Conservation (phyloP, 192 early-diverging fungal species). For the Rhizophagus clarus region DNA sequence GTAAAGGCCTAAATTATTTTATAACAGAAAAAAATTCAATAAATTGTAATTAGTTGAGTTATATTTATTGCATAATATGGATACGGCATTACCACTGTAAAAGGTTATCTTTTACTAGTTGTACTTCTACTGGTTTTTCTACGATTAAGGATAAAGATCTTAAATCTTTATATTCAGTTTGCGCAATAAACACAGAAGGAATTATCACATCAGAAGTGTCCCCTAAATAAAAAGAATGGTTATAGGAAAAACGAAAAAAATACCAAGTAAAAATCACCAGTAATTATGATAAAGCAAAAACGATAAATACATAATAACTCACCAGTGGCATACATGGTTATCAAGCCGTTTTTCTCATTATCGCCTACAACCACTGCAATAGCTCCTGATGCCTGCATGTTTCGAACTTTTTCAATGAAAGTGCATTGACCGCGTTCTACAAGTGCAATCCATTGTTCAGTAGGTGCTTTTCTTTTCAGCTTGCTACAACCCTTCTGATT, state of each 20-base stretch:
- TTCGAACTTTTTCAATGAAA: conserved; percentile 88
- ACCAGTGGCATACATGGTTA: conserved; percentile 86
- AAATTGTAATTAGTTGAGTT: background rate
- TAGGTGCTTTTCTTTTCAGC: conserved; percentile 40
- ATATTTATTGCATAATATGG: conserved; percentile 27
- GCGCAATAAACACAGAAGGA: conserved; percentile 85
- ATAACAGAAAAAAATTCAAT: background rate
- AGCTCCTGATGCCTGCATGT: conserved; percentile 86
- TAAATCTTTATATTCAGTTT: conserved; percentile 66
- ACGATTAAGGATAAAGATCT: conserved; percentile 36
- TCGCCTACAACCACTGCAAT: conserved; percentile 89
- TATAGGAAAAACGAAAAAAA: conserved; percentile 1
- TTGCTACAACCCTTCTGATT: conserved; percentile 63
- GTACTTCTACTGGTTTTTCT: conserved; percentile 35
- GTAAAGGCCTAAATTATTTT: conserved; percentile 56
- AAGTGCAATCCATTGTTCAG: conserved; percentile 76
- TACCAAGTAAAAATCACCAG: conserved; percentile 3
- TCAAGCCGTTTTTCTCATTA: conserved; percentile 65
- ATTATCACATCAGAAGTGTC: conserved; percentile 85
- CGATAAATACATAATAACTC: conserved; percentile 32
- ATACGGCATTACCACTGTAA: conserved; percentile 44
- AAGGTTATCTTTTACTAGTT: conserved; percentile 44
- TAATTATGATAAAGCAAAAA: background rate
- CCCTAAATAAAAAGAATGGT: conserved; percentile 47
- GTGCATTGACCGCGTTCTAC: conserved; percentile 87